Evolutionary conservation across 371 early-diverging fungal species (phyloP), one percentile per base, ranked within the genome.

Genomic region (Mucor lusitanicus): DNA sequence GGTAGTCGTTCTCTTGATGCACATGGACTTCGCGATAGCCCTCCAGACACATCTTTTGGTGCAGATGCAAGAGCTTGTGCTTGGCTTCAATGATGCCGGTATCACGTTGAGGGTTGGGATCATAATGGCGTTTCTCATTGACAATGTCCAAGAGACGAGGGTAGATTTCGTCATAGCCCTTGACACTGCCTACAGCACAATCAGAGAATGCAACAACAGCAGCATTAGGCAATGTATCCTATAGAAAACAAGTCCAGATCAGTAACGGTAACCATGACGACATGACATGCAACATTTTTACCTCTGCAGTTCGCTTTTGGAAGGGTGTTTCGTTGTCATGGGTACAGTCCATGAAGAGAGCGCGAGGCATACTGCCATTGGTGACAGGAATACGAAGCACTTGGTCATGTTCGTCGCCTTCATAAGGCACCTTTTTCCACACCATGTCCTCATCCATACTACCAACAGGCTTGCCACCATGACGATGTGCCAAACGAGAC

Each of bases 321-420:
- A 91, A 87, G 0, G 98, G 98, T 0, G 95, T 94, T 77, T 97
- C 95, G 75, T 99, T 99, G 80, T 99, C 99, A 71, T 99, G 99
- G 8, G 99, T 98, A 82, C 96, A 96, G 72, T 99, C 99, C 92
- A 97, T 96, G 74, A 97, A 96, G 13, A 99, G 84, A 0, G 96
- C 97, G 68, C 98, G 97, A 7, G 98, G 97, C 65, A 60, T 66
- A 54, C 78, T 79, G 8, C 79, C 83, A 59, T 74, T 65, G 17
- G 69, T 62, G 2, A 83, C 33, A n/a, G 83, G 83, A 5, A 83
- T 78, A 25, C 58, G 54, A 30, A 72, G 65, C 9, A 71, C 69
- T 28, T 70, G 44, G 1, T 87, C 72, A 23, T 85, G 56, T 19
- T 85, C 79, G 19, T 77, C 78, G 12, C 76, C 75, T 17, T 76